These are phyloP conservation scores for Cucurbitaria berberidis DNA, from an alignment of 2,329 filamentous ascomycete genomes.

Conservation along the genomic window DNA sequence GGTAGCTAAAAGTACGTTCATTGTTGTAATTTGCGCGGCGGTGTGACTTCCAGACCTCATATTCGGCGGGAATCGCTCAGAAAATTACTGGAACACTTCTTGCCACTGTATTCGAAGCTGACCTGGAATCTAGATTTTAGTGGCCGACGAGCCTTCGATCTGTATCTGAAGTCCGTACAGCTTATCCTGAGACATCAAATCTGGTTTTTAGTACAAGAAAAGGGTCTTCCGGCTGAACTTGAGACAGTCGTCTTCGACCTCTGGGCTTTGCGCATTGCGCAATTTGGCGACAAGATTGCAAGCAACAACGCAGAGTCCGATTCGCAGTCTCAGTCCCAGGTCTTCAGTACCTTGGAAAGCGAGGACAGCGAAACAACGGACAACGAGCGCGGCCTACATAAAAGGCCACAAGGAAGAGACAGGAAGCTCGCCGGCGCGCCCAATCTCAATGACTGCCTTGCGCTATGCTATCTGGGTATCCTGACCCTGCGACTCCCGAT, in stretches of 20 bases:
- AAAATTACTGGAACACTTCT: neutral
- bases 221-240: conserved; percentile 72
- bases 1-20: conserved; percentile 14
- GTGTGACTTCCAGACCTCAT: too few species aligned
- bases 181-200: conserved; percentile 83
- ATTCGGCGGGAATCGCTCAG: neutral
- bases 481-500: conserved; percentile 77
- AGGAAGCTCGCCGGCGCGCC: conserved; percentile 63
- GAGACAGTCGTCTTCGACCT: conserved; percentile 82
- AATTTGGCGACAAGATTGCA: conserved; percentile 56
- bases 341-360: conserved; percentile 65
- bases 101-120: neutral
- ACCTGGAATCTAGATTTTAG: conserved; percentile 58
- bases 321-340: conserved; percentile 56
- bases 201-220: conserved; percentile 71
- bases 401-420: conserved; percentile 44
- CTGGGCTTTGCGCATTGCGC: conserved; percentile 77
- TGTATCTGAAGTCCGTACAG: conserved; percentile 86
- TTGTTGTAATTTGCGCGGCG: too few species aligned
- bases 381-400: conserved; percentile 24
- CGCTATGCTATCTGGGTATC: conserved; percentile 79
- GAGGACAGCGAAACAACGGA: conserved; percentile 51
- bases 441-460: conserved; percentile 74
- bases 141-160: conserved; percentile 72
- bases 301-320: conserved; percentile 42